phyloP scores from a whole-genome alignment of 2,329 filamentous ascomycete species.

The Claviceps capensis region DNA sequence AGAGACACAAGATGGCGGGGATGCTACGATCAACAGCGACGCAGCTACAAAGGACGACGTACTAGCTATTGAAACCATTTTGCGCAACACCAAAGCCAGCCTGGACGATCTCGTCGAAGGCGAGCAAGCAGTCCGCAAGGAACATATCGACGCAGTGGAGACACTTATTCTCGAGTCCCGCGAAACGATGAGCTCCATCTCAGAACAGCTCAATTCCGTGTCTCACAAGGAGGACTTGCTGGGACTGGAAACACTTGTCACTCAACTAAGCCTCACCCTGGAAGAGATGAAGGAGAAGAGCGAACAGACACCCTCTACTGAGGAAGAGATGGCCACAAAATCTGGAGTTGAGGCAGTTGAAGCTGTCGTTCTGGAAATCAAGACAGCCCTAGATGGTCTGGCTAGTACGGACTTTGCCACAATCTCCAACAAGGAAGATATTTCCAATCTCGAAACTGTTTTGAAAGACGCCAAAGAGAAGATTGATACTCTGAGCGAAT shows the following conservation, averaged over 20 bases:
- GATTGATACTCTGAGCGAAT: constrained; percentile 52
- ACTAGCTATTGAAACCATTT: constrained; percentile 77
- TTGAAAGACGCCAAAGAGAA: constrained; percentile 60
- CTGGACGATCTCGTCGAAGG: constrained; percentile 68
- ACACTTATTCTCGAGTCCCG: constrained; percentile 56
- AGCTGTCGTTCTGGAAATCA: constrained; percentile 72
- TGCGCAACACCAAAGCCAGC: constrained; percentile 78
- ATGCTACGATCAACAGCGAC: constrained; percentile 15
- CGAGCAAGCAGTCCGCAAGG: constrained; percentile 54
- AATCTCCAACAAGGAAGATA: constrained; percentile 63
- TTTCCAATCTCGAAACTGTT: constrained; percentile 48
- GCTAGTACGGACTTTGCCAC: constrained; percentile 55
- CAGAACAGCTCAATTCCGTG: constrained; percentile 52
- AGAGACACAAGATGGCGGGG: constrained; percentile 9
- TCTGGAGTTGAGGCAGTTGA: constrained; percentile 71
- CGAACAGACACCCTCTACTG: constrained; percentile 35
- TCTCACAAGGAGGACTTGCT: constrained; percentile 69
- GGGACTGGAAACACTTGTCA: constrained; percentile 62
- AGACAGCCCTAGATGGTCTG: constrained; percentile 61
- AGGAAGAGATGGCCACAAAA: constrained; percentile 59
- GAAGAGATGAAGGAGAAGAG: constrained; percentile 56
- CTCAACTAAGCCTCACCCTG: constrained; percentile 60
- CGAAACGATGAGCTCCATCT: constrained; percentile 54
- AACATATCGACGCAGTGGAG: constrained; percentile 54
- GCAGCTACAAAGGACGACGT: constrained; percentile 59